Conservation (phyloP, 805 yeast genomes). For the Candida qinlingensis region DNA sequence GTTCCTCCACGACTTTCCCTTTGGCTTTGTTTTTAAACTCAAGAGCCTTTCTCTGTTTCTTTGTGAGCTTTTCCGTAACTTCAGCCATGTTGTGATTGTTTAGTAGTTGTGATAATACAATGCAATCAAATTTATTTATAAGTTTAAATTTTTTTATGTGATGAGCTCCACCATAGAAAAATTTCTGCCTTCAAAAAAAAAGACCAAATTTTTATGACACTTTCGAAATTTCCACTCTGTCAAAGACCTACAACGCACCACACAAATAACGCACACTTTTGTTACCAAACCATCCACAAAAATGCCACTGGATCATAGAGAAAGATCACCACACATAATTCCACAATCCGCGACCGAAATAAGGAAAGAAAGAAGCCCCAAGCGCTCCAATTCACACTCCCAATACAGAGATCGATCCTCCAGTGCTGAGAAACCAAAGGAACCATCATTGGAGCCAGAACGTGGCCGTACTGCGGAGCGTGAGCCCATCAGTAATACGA, state of each 20-base stretch:
- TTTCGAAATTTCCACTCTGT: too few species aligned
- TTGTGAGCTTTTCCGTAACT: slow-evolving; percentile 43
- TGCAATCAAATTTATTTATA: too few species aligned
- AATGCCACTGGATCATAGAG: background rate
- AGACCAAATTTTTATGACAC: background rate
- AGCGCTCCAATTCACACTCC: background rate
- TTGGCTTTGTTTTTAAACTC: slow-evolving; percentile 42
- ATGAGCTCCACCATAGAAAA: background rate
- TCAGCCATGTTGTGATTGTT: slow-evolving; percentile 11
- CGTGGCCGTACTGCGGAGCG: slow-evolving; percentile 24
- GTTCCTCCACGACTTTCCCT: slow-evolving; percentile 21
- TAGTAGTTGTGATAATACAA: too few species aligned
- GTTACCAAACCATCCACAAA: background rate
- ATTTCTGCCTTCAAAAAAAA: background rate
- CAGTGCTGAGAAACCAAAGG: slow-evolving; percentile 2
- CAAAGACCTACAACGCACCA: background rate
- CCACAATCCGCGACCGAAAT: background rate
- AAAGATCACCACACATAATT: background rate
- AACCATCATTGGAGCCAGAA: slow-evolving; percentile 5
- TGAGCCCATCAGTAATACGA: slow-evolving; percentile 6
- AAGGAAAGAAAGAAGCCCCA: slow-evolving; percentile 3
- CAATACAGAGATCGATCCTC: slow-evolving; percentile 3
- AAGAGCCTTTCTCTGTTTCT: slow-evolving; percentile 60
- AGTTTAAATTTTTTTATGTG: background rate
- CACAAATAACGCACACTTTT: background rate